Conservation (phyloP, 768 basidiomycete species). For the Galerina marginata region DNA sequence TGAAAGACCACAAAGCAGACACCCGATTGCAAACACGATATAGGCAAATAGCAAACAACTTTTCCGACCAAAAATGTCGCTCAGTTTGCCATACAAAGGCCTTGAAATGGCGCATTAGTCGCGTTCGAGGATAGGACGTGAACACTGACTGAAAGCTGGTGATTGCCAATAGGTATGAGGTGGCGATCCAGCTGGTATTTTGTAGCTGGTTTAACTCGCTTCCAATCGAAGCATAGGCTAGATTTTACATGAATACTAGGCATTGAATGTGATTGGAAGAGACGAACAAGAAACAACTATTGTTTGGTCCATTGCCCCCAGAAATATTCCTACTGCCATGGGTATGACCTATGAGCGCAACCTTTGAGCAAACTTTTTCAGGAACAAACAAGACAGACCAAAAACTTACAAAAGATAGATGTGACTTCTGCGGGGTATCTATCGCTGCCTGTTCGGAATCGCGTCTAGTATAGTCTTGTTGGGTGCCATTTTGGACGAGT, state of each 20-base stretch:
- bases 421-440: conserved; percentile 25
- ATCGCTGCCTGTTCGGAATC: conserved; percentile 14
- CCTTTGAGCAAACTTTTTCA: conserved; percentile 10
- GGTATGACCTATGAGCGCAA: conserved; percentile 38
- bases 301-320: conserved; percentile 55
- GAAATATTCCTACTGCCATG: conserved; percentile 53
- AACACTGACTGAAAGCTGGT: conserved; percentile 61
- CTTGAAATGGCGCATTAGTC: conserved; percentile 30
- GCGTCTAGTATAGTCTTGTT: conserved; percentile 16
- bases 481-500: conserved; percentile 27
- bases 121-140: not conserved
- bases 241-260: not conserved
- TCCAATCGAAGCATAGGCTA: conserved; percentile 60
- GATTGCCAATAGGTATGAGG: conserved; percentile 63
- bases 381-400: not conserved
- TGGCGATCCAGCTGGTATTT: conserved; percentile 71
- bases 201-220: conserved; percentile 66
- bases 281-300: conserved; percentile 52
- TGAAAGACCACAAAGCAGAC: conserved; percentile 57
- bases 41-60: conserved; percentile 61
- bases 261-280: not conserved
- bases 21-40: conserved; percentile 57
- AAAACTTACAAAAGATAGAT: conserved; percentile 26
- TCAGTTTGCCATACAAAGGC: conserved; percentile 67
- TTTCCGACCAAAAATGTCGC: conserved; percentile 71